A percentile compares a stretch with the other conserved stretches of the same genome.
Conservation (phyloP, 2,329 filamentous ascomycete species). For the Paecilomyces sp. region DNA sequence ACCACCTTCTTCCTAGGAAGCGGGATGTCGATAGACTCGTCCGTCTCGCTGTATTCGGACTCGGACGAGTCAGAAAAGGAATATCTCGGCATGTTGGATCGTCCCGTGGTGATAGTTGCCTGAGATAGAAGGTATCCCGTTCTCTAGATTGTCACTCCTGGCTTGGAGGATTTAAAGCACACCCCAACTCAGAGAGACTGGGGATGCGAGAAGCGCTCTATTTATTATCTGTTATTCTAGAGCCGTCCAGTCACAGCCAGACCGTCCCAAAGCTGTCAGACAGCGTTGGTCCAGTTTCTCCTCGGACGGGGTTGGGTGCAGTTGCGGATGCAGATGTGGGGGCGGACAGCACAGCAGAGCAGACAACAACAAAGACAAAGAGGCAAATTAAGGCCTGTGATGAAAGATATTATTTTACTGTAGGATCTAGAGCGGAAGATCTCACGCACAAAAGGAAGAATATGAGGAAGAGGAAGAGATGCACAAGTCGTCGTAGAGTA, state of each 20-base stretch:
- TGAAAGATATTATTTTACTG: background rate
- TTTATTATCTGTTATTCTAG: background rate
- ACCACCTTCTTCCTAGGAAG: conserved; percentile 12
- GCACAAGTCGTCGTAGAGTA: background rate
- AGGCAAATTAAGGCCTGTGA: background rate
- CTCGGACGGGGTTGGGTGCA: background rate
- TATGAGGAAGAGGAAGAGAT: too few species aligned
- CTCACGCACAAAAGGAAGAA: background rate
- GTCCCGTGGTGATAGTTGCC: background rate
- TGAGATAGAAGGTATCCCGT: background rate
- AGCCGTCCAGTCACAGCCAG: background rate
- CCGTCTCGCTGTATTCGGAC: conserved; percentile 27
- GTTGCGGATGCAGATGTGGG: background rate
- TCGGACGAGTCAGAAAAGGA: conserved; percentile 10
- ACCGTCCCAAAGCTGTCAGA: background rate
- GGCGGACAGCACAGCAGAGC: background rate
- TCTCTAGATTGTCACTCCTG: background rate
- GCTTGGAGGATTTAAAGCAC: background rate
- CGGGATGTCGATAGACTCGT: conserved; percentile 21
- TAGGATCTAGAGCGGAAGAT: background rate
- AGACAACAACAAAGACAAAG: background rate
- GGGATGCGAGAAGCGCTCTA: background rate
- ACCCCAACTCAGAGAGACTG: background rate
- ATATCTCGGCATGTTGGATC: background rate
- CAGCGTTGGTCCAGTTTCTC: background rate